These are phyloP conservation scores for Pascua sp. DNA, from an alignment of 1,284 basidiomycete genomes.

Conservation along the genomic window DNA sequence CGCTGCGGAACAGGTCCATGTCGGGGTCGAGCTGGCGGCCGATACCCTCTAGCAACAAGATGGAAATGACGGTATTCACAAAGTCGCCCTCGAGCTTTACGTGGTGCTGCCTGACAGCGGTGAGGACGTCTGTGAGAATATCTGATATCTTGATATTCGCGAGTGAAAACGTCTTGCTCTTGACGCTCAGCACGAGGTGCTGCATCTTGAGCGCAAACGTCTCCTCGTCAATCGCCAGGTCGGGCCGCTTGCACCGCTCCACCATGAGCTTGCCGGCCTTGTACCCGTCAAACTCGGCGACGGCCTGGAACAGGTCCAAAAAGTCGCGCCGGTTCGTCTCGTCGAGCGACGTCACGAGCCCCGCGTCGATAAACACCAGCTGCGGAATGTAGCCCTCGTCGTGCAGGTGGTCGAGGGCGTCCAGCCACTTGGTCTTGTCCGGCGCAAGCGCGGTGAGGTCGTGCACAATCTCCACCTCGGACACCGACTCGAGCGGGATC, in stretches of 20 bases:
- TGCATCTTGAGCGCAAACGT: constrained; percentile 97
- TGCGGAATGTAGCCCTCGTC: constrained; percentile 82
- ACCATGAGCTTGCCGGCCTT: constrained; percentile 93
- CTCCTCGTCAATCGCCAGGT: constrained; percentile 84
- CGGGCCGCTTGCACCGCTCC: constrained; percentile 87
- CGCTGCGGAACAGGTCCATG: constrained; percentile 89
- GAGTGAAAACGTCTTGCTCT: constrained; percentile 92
- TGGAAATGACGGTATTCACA: constrained; percentile 94
- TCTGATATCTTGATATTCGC: constrained; percentile 95
- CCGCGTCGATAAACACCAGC: constrained; percentile 93
- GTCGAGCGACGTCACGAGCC: constrained; percentile 84
- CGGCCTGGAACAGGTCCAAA: constrained; percentile 90
- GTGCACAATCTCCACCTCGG: constrained; percentile 59
- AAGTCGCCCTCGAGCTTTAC: constrained; percentile 99
- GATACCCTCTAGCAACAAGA: constrained; percentile 91
- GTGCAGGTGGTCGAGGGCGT: constrained; percentile 64
- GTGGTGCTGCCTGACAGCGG: constrained; percentile 84
- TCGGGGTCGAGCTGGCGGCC: constrained; percentile 88
- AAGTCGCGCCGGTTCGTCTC: constrained; percentile 83
- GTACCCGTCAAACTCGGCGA: constrained; percentile 96
- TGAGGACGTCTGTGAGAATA: constrained; percentile 81
- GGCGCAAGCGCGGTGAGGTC: constrained; percentile 60
- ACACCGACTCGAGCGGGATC: constrained; percentile 25
- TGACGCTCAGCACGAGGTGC: constrained; percentile 86
- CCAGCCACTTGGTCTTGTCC: constrained; percentile 66